These are phyloP conservation scores for Chaetomium sp. DNA, from an alignment of 2,329 filamentous ascomycete genomes.

Conservation along the genomic window DNA sequence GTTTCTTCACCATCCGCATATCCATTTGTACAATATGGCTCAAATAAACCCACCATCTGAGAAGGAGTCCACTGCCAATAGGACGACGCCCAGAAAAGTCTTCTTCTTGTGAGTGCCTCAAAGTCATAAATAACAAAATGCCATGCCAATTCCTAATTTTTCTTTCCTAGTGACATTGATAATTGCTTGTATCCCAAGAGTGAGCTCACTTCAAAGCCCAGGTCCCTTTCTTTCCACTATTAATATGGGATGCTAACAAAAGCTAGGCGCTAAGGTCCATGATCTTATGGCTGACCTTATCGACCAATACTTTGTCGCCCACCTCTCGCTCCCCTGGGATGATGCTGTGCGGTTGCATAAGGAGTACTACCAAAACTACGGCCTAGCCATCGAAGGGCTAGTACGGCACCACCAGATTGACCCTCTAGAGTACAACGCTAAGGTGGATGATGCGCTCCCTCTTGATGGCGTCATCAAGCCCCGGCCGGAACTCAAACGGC, in stretches of 20 bases:
- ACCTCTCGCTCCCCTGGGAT: conserved; percentile 65
- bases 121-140: background rate
- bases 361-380: conserved; percentile 93
- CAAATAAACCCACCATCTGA: background rate
- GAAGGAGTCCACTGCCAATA: conserved; percentile 27
- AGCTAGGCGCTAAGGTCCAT: conserved; percentile 67
- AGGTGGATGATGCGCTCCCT: conserved; percentile 91
- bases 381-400: conserved; percentile 92
- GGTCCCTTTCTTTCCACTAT: background rate
- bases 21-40: background rate
- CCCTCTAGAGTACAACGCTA: conserved; percentile 84
- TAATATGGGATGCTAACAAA: conserved; percentile 2
- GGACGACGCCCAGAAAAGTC: conserved; percentile 28
- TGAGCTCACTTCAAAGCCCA: conserved; percentile 33
- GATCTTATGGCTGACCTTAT: conserved; percentile 86
- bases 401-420: conserved; percentile 93
- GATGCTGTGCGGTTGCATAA: conserved; percentile 83
- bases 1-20: no score
- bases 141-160: no score
- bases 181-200: conserved; percentile 93
- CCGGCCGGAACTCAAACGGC: conserved; percentile 62
- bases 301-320: conserved; percentile 53
- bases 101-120: conserved; percentile 39
- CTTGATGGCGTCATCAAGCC: conserved; percentile 79
- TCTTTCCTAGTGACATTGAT: conserved; percentile 75